Conservation (phyloP, 306 rosid species). For the Quillaja saponaria region DNA sequence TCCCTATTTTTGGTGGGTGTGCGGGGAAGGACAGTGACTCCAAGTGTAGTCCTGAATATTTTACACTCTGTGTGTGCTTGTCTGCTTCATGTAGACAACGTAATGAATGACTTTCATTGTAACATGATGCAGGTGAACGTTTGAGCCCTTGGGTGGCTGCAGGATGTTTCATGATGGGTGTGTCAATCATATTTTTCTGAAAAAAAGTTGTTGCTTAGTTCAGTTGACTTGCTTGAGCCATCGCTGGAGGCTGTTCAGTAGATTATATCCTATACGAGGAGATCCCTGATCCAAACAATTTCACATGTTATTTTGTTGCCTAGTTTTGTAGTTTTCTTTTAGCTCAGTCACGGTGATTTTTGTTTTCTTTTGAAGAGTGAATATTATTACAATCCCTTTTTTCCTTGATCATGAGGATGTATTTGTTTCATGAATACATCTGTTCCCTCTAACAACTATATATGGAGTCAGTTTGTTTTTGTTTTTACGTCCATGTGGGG, state of each 20-base stretch:
- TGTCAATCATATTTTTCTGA: slow-evolving; percentile 56
- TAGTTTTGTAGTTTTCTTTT: background rate
- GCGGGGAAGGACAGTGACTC: background rate
- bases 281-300: slow-evolving; percentile 12
- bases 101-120: slow-evolving; percentile 1
- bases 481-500: too few species aligned
- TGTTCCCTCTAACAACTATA: background rate
- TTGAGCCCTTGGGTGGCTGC: slow-evolving; percentile 72
- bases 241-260: background rate
- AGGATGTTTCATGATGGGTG: slow-evolving; percentile 60
- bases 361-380: background rate
- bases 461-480: background rate
- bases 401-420: background rate
- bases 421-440: background rate
- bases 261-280: slow-evolving; percentile 3
- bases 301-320: background rate
- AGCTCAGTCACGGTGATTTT: background rate
- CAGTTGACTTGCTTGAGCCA: background rate
- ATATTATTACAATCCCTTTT: background rate
- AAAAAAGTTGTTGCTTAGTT: slow-evolving; percentile 4
- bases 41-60: background rate
- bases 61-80: background rate
- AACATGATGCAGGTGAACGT: slow-evolving; percentile 53
- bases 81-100: background rate
- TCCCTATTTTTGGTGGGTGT: background rate